Evolutionary conservation across 2,329 filamentous ascomycete genomes (phyloP).

Genomic region (Botryosphaeria dothidea): DNA sequence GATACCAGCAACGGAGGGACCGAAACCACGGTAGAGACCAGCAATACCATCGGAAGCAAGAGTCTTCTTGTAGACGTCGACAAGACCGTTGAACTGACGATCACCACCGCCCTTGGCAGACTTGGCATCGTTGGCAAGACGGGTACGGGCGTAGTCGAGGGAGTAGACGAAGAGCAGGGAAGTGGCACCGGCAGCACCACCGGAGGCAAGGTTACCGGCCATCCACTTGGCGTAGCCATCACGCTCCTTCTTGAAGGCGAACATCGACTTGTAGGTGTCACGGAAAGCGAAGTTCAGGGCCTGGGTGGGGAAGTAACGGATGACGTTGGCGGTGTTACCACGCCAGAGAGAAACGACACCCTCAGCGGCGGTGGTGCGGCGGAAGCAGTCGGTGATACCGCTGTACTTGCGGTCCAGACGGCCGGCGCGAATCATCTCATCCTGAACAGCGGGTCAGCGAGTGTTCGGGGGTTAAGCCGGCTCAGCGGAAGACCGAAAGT

Average conservation of each 20-base stretch:
- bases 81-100: conserved; percentile 99
- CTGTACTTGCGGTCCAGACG: conserved; percentile 97
- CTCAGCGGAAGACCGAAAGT: not conserved
- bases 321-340: conserved; percentile 99
- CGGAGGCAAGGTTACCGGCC: conserved; percentile 98
- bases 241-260: conserved; percentile 99
- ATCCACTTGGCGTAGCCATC: conserved; percentile 99
- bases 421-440: conserved; percentile 99
- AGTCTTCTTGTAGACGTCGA: conserved; percentile 99
- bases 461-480: not conserved
- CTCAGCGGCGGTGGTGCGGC: conserved; percentile 84
- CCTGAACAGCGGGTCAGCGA: conserved; percentile 56
- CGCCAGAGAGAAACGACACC: conserved; percentile 96
- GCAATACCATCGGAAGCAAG: conserved; percentile 97
- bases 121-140: conserved; percentile 99
- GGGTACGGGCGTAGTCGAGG: conserved; percentile 99
- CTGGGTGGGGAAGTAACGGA: conserved; percentile 99
- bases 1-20: conserved; percentile 98
- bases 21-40: conserved; percentile 99
- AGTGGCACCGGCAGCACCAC: conserved; percentile 99
- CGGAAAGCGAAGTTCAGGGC: conserved; percentile 99
- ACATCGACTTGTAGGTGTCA: conserved; percentile 99
- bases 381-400: conserved; percentile 95
- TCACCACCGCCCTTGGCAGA: conserved; percentile 94
- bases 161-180: conserved; percentile 99